phyloP scores from a whole-genome alignment of 257 asterid species.

The Buddleja alternifolia region DNA sequence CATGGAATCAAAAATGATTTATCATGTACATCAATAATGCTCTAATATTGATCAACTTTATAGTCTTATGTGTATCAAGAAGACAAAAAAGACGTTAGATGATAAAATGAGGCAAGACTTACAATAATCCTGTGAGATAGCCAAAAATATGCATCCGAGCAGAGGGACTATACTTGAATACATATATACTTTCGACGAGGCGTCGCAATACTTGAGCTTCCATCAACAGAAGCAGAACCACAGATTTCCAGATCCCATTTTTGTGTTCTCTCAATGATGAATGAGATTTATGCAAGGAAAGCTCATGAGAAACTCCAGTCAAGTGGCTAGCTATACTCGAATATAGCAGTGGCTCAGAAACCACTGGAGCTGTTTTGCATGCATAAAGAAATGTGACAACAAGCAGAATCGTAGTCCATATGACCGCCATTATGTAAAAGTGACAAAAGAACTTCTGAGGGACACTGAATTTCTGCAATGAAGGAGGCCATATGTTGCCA shows the following conservation, averaged over 20 bases:
- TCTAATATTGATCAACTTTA: background rate
- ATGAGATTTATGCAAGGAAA: constrained; percentile 41
- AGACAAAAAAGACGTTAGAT: background rate
- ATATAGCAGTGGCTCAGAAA: constrained; percentile 49
- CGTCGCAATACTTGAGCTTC: constrained; percentile 82
- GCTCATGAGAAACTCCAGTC: constrained; percentile 63
- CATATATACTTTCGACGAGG: constrained; percentile 76
- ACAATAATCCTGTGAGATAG: constrained; percentile 74
- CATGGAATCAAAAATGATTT: background rate
- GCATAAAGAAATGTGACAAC: constrained; percentile 76
- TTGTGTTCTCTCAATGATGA: constrained; percentile 40
- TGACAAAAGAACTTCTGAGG: constrained; percentile 86
- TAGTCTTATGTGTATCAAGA: background rate
- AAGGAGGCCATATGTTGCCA: constrained; percentile 4
- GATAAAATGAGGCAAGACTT: constrained; percentile 38
- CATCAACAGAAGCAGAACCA: constrained; percentile 80
- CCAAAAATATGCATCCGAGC: constrained; percentile 87
- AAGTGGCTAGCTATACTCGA: constrained; percentile 67
- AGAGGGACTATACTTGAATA: constrained; percentile 78
- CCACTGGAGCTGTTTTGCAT: constrained; percentile 40
- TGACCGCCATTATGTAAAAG: constrained; percentile 69
- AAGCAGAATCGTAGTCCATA: constrained; percentile 74
- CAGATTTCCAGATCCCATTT: constrained; percentile 60
- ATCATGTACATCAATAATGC: background rate
- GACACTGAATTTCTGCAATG: constrained; percentile 68